Conservation (phyloP, 306 rosid species). For the Lotus japonicus region DNA sequence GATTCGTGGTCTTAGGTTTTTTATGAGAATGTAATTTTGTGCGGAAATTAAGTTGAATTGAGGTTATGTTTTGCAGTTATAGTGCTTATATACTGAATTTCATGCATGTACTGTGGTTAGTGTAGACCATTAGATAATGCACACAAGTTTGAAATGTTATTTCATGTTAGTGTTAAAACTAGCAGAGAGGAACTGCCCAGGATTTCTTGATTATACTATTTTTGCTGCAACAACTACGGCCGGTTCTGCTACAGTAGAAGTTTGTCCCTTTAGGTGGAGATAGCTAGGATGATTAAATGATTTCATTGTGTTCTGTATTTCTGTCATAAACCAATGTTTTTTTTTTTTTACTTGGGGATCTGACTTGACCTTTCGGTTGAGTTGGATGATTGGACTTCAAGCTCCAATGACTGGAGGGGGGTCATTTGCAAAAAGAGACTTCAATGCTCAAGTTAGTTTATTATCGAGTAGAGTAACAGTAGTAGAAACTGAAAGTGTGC, state of each 20-base stretch:
- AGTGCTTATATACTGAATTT: not conserved
- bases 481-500: too few species aligned
- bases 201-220: not conserved
- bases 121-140: not conserved
- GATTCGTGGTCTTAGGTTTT: not conserved
- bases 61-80: not conserved
- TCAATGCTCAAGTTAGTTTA: too few species aligned
- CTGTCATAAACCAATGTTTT: too few species aligned
- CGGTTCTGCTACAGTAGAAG: too few species aligned
- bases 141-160: not conserved
- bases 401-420: too few species aligned
- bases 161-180: slow-evolving; percentile 3
- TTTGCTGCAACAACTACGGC: not conserved
- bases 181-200: not conserved
- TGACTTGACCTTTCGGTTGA: too few species aligned
- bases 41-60: not conserved
- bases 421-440: too few species aligned
- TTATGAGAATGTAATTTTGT: not conserved
- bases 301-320: not conserved
- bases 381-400: too few species aligned
- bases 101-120: not conserved
- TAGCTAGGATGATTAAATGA: not conserved
- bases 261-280: too few species aligned
- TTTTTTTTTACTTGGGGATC: too few species aligned
- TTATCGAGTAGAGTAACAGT: too few species aligned